Conservation (phyloP, 1,284 basidiomycete genomes). For the Exsudoporus floridanus region DNA sequence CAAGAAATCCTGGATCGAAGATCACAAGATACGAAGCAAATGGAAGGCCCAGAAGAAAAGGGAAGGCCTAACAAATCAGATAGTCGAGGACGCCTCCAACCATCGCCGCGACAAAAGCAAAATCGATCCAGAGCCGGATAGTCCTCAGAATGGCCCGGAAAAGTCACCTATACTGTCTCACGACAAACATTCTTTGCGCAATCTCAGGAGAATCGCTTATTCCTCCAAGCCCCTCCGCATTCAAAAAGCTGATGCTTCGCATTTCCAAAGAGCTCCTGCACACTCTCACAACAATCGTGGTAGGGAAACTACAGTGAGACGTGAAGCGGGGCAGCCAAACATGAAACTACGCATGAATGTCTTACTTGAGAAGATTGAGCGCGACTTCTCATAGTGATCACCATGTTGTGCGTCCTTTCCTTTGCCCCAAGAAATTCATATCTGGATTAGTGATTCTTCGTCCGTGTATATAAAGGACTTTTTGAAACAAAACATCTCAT, state of each 20-base stretch:
- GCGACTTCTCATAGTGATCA: constrained; percentile 39
- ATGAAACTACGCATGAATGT: constrained; percentile 79
- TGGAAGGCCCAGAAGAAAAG: constrained; percentile 76
- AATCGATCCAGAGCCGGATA: background rate
- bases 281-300: constrained; percentile 7
- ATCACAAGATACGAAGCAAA: constrained; percentile 70
- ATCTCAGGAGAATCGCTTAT: constrained; percentile 62
- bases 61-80: constrained; percentile 41
- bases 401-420: constrained; percentile 5
- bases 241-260: constrained; percentile 50
- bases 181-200: constrained; percentile 44
- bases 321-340: constrained; percentile 61
- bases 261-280: constrained; percentile 17
- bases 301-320: constrained; percentile 20
- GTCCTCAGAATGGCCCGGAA: background rate
- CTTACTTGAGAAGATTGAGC: constrained; percentile 76
- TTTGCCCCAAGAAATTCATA: background rate
- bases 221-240: constrained; percentile 55
- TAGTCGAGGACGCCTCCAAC: constrained; percentile 1
- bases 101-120: constrained; percentile 10
- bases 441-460: background rate
- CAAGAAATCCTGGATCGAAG: constrained; percentile 72
- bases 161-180: constrained; percentile 2
- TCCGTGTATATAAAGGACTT: background rate
- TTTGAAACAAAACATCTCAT: constrained; percentile 11